Evolutionary conservation across 2,329 filamentous ascomycete species (phyloP).

Genomic region (Aureobasidium musti): DNA sequence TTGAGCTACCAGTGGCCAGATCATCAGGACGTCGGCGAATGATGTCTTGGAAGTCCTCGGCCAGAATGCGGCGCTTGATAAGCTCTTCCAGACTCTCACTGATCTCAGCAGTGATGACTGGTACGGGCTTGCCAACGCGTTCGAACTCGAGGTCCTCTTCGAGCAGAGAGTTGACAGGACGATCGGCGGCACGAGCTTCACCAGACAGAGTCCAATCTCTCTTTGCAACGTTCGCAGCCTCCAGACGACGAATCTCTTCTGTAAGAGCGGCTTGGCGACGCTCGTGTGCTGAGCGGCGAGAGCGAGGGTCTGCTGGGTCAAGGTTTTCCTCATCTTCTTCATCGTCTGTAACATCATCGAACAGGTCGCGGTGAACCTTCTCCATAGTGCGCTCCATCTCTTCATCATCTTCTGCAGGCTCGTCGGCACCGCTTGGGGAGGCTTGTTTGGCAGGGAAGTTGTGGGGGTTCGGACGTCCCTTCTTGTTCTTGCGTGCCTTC

Average conservation of each 20-base stretch:
- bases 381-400: slow-evolving; percentile 83
- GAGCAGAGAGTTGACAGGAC: slow-evolving; percentile 87
- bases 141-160: slow-evolving; percentile 97
- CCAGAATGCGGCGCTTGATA: slow-evolving; percentile 89
- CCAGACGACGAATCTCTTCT: slow-evolving; percentile 87
- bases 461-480: slow-evolving; percentile 58
- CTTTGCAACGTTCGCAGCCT: slow-evolving; percentile 85
- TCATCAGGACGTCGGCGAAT: slow-evolving; percentile 77
- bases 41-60: slow-evolving; percentile 90
- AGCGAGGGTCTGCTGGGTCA: slow-evolving; percentile 68
- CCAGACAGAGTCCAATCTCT: slow-evolving; percentile 88
- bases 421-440: slow-evolving; percentile 42
- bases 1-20: slow-evolving; percentile 60
- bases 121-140: slow-evolving; percentile 88
- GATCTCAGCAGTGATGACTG: slow-evolving; percentile 87
- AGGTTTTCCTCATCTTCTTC: slow-evolving; percentile 61
- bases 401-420: slow-evolving; percentile 54
- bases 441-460: slow-evolving; percentile 48
- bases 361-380: slow-evolving; percentile 84
- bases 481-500: slow-evolving; percentile 57
- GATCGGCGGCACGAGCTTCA: slow-evolving; percentile 78
- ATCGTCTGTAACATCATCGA: slow-evolving; percentile 75
- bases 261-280: slow-evolving; percentile 80
- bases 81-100: slow-evolving; percentile 90
- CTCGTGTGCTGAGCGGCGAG: slow-evolving; percentile 81